These are phyloP conservation scores for Eucalyptus pauciflora DNA, from an alignment of 345 rosid genomes.

Conservation along the genomic window DNA sequence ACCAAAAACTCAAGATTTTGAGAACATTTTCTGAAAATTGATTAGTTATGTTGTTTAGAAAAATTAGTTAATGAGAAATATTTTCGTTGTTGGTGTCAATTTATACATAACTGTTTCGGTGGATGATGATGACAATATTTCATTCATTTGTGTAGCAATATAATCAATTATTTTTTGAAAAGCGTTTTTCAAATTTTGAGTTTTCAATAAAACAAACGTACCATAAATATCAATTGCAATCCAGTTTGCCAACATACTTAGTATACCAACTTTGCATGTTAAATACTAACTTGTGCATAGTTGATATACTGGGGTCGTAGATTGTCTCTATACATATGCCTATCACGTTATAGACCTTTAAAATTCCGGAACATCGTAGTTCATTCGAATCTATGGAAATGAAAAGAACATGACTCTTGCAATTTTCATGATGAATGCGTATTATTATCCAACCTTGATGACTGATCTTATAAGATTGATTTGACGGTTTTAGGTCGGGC, in stretches of 20 bases:
- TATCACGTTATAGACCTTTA: neutral
- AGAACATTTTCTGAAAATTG: too few relatives aligned
- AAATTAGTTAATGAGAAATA: too few relatives aligned
- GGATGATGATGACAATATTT: neutral
- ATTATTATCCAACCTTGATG: neutral
- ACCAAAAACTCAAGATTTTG: too few relatives aligned
- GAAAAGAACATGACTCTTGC: neutral
- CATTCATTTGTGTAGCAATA: too few relatives aligned
- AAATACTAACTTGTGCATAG: neutral
- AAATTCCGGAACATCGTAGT: neutral
- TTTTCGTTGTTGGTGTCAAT: too few relatives aligned
- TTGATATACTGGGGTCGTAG: neutral
- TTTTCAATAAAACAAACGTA: neutral
- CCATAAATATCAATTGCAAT: neutral
- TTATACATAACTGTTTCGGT: too few relatives aligned
- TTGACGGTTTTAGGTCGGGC: neutral
- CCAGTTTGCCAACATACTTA: neutral
- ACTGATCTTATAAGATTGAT: neutral
- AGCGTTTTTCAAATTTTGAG: too few relatives aligned
- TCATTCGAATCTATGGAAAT: neutral
- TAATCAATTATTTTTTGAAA: too few relatives aligned
- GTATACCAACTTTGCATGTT: neutral
- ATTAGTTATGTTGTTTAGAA: too few relatives aligned
- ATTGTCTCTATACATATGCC: neutral
- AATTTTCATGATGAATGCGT: neutral